These are phyloP conservation scores for Ambispora gerdemannii DNA, from an alignment of 192 early-diverging fungal genomes.

Conservation along the genomic window DNA sequence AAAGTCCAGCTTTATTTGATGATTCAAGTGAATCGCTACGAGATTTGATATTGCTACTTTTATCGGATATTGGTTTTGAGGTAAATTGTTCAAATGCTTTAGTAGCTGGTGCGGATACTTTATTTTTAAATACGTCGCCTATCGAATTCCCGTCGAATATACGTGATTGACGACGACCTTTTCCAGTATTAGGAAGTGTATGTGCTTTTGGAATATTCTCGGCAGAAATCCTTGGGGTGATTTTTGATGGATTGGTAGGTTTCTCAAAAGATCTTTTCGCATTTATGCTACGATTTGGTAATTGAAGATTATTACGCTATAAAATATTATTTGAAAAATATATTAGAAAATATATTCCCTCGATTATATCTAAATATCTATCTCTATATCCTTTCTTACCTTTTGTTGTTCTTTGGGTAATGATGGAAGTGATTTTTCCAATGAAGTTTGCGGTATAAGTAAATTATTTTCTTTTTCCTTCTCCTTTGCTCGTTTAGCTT, in stretches of 20 bases:
- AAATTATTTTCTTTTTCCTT: slow-evolving; percentile 27
- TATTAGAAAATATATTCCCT: no score
- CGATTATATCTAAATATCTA: not conserved
- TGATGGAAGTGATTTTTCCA: slow-evolving; percentile 37
- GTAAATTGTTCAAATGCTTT: slow-evolving; percentile 26
- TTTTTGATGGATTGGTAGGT: not conserved
- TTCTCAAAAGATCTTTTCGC: slow-evolving; percentile 25
- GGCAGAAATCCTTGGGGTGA: slow-evolving; percentile 1
- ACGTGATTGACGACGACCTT: slow-evolving; percentile 23
- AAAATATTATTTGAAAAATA: not conserved
- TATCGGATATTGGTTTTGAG: slow-evolving; percentile 5
- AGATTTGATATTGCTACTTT: not conserved
- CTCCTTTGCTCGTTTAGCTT: slow-evolving; percentile 30
- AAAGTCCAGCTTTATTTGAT: slow-evolving; percentile 16
- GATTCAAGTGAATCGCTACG: not conserved
- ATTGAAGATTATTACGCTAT: not conserved
- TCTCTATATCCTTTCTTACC: not conserved
- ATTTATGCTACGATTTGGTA: not conserved
- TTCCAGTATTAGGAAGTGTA: slow-evolving; percentile 2
- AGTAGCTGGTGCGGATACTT: not conserved
- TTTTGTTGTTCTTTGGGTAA: slow-evolving; percentile 27
- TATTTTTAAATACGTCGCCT: slow-evolving; percentile 14
- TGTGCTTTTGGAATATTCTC: slow-evolving; percentile 24
- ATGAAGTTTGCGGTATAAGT: not conserved
- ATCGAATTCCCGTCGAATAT: slow-evolving; percentile 3